A percentile compares a stretch with the other conserved stretches of the same genome.
phyloP scores from a whole-genome alignment of 306 rosid genomes.

The Cicer yamashitae region DNA sequence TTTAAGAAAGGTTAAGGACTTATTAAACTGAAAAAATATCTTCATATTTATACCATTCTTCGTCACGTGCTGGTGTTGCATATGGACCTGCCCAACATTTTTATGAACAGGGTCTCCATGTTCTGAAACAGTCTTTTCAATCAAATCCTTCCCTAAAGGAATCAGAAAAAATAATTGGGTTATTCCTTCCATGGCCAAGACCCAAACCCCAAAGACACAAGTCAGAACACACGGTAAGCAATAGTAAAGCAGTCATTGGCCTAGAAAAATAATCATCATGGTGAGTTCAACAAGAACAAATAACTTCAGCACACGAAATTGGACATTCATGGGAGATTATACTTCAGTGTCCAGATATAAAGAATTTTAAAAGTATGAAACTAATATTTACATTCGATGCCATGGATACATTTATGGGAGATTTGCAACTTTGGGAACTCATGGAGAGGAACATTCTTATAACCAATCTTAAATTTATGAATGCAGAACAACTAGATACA shows the following conservation, averaged over 20 bases:
- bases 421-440: conserved; percentile 12
- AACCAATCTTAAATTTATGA: conserved; percentile 24
- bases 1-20: conserved; percentile 26
- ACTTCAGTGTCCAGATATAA: conserved; percentile 20
- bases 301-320: background rate
- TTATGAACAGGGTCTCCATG: conserved; percentile 45
- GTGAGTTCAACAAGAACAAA: background rate
- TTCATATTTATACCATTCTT: conserved; percentile 50
- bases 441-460: background rate
- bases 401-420: conserved; percentile 3
- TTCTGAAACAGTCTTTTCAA: conserved; percentile 47
- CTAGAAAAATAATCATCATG: conserved; percentile 4
- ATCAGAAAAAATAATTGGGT: conserved; percentile 32
- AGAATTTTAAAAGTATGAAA: conserved; percentile 19
- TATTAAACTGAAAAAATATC: conserved; percentile 29
- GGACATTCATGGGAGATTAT: background rate
- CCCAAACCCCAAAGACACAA: conserved; percentile 1
- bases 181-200: conserved; percentile 9
- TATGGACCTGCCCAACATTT: conserved; percentile 47
- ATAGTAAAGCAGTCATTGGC: background rate
- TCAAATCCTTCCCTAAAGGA: conserved; percentile 54
- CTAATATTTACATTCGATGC: background rate
- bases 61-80: conserved; percentile 40
- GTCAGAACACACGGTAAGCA: background rate
- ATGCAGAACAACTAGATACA: conserved; percentile 7